A percentile compares a stretch with the other conserved stretches of the same genome.
These are phyloP conservation scores for Russula sp. DNA, from an alignment of 768 basidiomycete species.

Conservation along the genomic window DNA sequence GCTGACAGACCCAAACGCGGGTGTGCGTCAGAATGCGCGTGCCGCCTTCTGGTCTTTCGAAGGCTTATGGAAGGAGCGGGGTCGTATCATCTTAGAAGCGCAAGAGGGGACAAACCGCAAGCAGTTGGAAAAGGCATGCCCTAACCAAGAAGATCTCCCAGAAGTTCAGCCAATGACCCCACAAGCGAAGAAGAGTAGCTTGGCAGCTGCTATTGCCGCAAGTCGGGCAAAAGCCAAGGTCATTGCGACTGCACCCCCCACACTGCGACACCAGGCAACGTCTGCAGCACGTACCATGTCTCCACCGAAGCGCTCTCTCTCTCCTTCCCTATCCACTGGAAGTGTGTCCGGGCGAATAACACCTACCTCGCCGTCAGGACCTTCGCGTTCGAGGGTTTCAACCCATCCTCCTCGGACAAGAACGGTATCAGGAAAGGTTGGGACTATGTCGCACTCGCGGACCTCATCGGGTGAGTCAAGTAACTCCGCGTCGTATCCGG, in stretches of 20 bases:
- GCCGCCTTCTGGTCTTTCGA: conserved; percentile 76
- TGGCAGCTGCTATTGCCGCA: conserved; percentile 84
- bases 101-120: conserved; percentile 67
- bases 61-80: conserved; percentile 65
- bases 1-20: conserved; percentile 71
- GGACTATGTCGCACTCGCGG: conserved; percentile 17
- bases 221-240: conserved; percentile 83
- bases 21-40: conserved; percentile 68
- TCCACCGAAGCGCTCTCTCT: conserved; percentile 31
- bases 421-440: conserved; percentile 6
- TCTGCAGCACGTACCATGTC: conserved; percentile 54
- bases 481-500: conserved; percentile 10
- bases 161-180: conserved; percentile 35
- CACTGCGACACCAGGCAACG: conserved; percentile 74
- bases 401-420: conserved; percentile 22
- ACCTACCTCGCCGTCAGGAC: conserved; percentile 20
- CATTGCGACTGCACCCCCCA: conserved; percentile 75
- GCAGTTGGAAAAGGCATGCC: conserved; percentile 82
- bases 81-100: conserved; percentile 49
- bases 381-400: conserved; percentile 21
- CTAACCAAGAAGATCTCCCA: conserved; percentile 42
- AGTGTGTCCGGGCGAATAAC: conserved; percentile 23
- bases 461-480: conserved; percentile 20
- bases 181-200: conserved; percentile 67
- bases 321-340: conserved; percentile 32